These are phyloP conservation scores for Phytophthora foliorum DNA, from an alignment of 352 stramenopile species.

Conservation along the genomic window DNA sequence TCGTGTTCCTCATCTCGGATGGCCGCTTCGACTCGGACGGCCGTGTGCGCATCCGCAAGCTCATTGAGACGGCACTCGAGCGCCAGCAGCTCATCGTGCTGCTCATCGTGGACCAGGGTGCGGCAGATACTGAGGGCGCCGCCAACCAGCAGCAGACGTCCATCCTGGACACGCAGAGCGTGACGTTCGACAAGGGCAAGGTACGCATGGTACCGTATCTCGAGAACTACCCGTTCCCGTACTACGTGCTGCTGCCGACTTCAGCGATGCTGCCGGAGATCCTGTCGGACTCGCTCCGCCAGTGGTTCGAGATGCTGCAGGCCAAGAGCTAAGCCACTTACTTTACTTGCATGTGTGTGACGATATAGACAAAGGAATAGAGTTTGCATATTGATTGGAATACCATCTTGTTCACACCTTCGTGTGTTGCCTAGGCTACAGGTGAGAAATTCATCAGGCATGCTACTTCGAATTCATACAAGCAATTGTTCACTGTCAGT, in stretches of 20 bases:
- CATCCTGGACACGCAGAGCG: constrained; percentile 99
- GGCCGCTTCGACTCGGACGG: constrained; percentile 98
- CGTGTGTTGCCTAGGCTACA: too few relatives aligned
- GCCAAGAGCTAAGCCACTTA: constrained; percentile 57
- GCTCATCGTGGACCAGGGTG: constrained; percentile 96
- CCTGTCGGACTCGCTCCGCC: constrained; percentile 98
- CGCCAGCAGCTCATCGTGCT: constrained; percentile 98
- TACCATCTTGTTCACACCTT: too few relatives aligned
- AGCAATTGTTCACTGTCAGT: constrained; percentile 27
- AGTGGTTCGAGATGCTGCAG: constrained; percentile 99
- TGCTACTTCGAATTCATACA: neutral
- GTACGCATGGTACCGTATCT: constrained; percentile 98
- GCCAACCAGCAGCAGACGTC: constrained; percentile 81
- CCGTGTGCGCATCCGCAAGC: constrained; percentile 93
- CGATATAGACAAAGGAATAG: constrained; percentile 2
- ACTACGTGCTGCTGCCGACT: constrained; percentile 98
- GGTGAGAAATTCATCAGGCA: too few relatives aligned
- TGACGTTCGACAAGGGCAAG: constrained; percentile 97
- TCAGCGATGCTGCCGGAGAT: constrained; percentile 97
- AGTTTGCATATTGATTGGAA: neutral
- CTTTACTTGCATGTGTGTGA: constrained; percentile 1
- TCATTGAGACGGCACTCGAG: constrained; percentile 97
- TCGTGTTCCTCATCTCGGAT: constrained; percentile 99
- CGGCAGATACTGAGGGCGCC: constrained; percentile 33
- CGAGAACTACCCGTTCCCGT: constrained; percentile 99